Conservation (phyloP, 306 rosid genomes). For the Vigna unguiculata region DNA sequence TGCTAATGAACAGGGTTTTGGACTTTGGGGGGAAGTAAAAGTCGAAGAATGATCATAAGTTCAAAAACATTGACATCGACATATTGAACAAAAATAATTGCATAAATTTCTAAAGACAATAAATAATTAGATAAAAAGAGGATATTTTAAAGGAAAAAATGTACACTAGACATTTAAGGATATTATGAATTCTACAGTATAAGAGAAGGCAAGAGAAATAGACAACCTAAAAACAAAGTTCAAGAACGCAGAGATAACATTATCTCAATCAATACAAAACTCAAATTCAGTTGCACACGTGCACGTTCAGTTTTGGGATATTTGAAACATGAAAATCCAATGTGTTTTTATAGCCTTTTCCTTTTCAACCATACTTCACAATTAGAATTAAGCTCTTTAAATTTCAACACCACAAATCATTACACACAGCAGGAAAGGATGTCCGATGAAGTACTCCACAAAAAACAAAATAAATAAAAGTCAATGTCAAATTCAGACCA, state of each 20-base stretch:
- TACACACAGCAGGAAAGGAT: not conserved
- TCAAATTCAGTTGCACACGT: conserved; percentile 18
- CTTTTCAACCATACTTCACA: conserved; percentile 22
- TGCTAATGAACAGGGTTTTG: conserved; percentile 19
- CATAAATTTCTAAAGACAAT: not conserved
- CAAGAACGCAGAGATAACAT: conserved; percentile 11
- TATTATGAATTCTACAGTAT: not conserved
- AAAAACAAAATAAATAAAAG: conserved; percentile 6
- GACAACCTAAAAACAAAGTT: conserved; percentile 1
- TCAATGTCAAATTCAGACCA: conserved; percentile 13
- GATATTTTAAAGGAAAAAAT: not conserved
- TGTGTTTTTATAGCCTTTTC: conserved; percentile 5
- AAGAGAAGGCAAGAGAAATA: conserved; percentile 8
- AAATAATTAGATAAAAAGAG: not conserved
- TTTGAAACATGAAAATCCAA: not conserved
- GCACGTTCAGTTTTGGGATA: too few relatives aligned
- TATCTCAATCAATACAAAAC: not conserved
- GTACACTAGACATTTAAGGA: not conserved
- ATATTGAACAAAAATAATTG: conserved; percentile 2
- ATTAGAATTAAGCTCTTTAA: conserved; percentile 5
- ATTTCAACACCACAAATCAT: conserved; percentile 1
- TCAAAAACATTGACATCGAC: conserved; percentile 18
- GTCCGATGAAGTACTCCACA: conserved; percentile 4
- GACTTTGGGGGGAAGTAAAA: not conserved
- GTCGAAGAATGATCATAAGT: not conserved